These are phyloP conservation scores for Bassia scoparia DNA, from an alignment of 148 eudicot species.

Conservation along the genomic window DNA sequence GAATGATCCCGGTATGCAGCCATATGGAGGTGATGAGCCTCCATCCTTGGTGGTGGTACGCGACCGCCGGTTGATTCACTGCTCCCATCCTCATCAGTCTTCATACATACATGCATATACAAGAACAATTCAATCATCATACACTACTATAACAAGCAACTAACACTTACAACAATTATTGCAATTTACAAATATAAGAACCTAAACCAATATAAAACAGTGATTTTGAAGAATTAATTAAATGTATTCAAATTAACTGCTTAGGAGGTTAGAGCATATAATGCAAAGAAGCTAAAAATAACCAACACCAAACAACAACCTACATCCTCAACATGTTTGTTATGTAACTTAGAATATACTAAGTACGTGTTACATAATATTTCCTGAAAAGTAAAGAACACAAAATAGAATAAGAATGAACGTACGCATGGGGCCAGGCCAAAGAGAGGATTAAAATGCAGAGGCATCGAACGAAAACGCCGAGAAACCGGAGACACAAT, in stretches of 20 bases:
- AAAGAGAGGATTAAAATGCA: constrained; percentile 51
- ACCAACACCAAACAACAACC: no score
- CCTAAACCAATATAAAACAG: no score
- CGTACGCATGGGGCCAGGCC: constrained; percentile 61
- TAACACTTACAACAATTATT: no score
- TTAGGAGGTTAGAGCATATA: no score
- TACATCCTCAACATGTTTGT: no score
- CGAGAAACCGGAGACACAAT: constrained; percentile 55
- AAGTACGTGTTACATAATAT: neutral
- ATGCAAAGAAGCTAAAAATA: no score
- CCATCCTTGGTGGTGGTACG: constrained; percentile 56
- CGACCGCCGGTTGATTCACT: constrained; percentile 39
- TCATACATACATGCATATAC: neutral
- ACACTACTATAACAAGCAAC: neutral
- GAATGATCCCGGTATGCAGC: constrained; percentile 67
- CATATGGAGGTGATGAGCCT: constrained; percentile 61
- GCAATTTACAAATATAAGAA: no score
- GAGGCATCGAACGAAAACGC: constrained; percentile 65
- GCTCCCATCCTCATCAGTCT: constrained; percentile 65
- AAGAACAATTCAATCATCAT: neutral
- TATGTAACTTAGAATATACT: no score
- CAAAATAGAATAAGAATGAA: neutral
- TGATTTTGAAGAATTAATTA: no score
- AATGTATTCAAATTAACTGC: no score
- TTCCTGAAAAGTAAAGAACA: neutral